Percentiles rank a stretch among this genome's conserved stretches.
Evolutionary conservation across 2,329 filamentous ascomycete genomes (phyloP).

Genomic region (Paracamarosporium sp.): DNA sequence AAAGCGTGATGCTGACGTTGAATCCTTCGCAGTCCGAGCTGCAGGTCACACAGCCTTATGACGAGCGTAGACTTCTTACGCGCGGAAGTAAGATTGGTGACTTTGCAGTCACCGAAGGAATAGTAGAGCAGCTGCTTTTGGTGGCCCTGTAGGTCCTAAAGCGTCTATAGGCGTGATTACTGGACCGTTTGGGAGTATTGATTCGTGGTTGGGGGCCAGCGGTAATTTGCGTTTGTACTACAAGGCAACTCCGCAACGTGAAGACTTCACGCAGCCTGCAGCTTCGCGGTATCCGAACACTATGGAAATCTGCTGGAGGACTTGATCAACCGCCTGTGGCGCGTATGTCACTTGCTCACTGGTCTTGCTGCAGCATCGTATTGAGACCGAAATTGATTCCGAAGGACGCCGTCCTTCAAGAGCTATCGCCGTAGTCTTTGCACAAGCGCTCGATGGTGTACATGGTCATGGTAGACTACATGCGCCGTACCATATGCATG

Average conservation of each 20-base stretch:
- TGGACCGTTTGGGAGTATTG: background rate
- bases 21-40: background rate
- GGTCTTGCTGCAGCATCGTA: background rate
- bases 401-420: background rate
- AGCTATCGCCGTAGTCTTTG: background rate
- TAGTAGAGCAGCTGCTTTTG: background rate
- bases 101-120: background rate
- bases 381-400: background rate
- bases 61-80: background rate
- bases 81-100: conserved; percentile 4
- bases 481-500: background rate
- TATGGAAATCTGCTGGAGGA: background rate
- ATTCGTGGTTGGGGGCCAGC: background rate
- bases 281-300: background rate
- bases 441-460: background rate
- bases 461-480: background rate
- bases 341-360: background rate
- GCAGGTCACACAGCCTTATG: background rate
- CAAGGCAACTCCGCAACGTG: background rate
- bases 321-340: background rate
- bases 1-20: background rate
- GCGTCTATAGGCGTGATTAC: background rate
- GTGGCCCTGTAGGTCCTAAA: background rate
- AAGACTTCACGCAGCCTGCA: background rate
- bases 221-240: background rate